Conservation (phyloP, 108 stramenopile species). For the Discostella stelligeroides region DNA sequence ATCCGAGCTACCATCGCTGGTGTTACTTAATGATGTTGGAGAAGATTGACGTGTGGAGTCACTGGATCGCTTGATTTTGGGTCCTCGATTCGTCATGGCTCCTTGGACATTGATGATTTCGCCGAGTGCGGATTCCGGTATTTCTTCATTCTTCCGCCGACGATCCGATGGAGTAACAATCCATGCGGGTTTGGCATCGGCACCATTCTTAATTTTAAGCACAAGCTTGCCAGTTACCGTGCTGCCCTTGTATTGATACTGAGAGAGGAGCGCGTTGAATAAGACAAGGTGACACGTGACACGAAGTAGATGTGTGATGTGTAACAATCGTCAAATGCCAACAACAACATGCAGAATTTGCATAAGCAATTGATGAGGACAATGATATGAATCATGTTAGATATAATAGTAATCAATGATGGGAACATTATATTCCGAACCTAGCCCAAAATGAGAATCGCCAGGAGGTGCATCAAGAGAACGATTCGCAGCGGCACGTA, state of each 20-base stretch:
- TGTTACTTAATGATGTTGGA: slow-evolving; percentile 9
- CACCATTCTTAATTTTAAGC: slow-evolving; percentile 21
- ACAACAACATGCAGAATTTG: too few species aligned
- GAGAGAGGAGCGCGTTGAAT: background rate
- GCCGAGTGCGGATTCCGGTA: slow-evolving; percentile 34
- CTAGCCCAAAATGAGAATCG: background rate
- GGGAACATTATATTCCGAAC: background rate
- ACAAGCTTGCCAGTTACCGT: slow-evolving; percentile 41
- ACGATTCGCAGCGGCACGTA: slow-evolving; percentile 12
- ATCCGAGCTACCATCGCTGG: slow-evolving; percentile 15
- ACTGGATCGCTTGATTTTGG: slow-evolving; percentile 15
- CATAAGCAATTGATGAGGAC: too few species aligned
- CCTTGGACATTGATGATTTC: slow-evolving; percentile 23
- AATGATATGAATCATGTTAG: too few species aligned
- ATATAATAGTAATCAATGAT: too few species aligned
- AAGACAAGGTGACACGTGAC: background rate
- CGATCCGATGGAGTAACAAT: slow-evolving; percentile 38
- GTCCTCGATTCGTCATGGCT: slow-evolving; percentile 25
- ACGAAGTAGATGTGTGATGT: background rate
- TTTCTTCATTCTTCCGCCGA: slow-evolving; percentile 41
- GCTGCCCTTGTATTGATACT: slow-evolving; percentile 44
- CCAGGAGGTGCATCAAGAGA: background rate
- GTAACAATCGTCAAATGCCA: background rate
- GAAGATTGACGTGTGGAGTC: background rate
- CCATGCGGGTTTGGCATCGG: slow-evolving; percentile 30